phyloP scores from a whole-genome alignment of 192 early-diverging fungal species.

The Backusella australiensis region DNA sequence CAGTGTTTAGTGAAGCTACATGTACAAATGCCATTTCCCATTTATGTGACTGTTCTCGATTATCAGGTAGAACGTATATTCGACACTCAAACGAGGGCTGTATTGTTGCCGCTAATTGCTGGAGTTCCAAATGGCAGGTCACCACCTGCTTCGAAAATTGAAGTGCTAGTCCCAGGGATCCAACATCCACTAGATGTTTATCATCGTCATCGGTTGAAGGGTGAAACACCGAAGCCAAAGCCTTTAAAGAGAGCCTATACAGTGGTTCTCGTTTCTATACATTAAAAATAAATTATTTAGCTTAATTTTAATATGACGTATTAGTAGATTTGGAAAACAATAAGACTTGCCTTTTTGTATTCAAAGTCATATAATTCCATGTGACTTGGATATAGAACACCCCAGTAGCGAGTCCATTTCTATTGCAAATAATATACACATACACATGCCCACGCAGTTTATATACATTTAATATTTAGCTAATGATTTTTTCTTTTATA shows the following conservation, averaged over 20 bases:
- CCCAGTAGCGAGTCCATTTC: slow-evolving; percentile 36
- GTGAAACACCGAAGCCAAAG: slow-evolving; percentile 19
- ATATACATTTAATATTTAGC: not conserved
- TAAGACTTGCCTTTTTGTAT: slow-evolving; percentile 27
- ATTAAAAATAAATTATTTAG: not conserved
- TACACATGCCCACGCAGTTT: not conserved
- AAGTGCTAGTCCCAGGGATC: slow-evolving; percentile 23
- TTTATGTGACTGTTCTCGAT: slow-evolving; percentile 1
- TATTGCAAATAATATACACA: not conserved
- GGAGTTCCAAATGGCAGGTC: not conserved
- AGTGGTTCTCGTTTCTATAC: slow-evolving; percentile 1
- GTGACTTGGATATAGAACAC: slow-evolving; percentile 18
- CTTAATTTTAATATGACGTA: not conserved
- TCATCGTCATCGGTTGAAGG: slow-evolving; percentile 26
- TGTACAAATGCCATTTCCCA: slow-evolving; percentile 31
- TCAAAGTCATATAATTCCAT: slow-evolving; percentile 39
- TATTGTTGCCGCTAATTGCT: not conserved
- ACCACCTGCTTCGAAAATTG: slow-evolving; percentile 25
- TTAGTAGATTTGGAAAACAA: not conserved
- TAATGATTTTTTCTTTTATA: not conserved
- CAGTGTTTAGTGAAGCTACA: slow-evolving; percentile 7
- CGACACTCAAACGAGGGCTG: slow-evolving; percentile 14
- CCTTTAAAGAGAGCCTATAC: slow-evolving; percentile 13
- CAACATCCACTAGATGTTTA: slow-evolving; percentile 31
- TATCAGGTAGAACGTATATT: slow-evolving; percentile 33